Evolutionary conservation across 768 basidiomycete genomes (phyloP).

Genomic region (Agaricus subrufescens): DNA sequence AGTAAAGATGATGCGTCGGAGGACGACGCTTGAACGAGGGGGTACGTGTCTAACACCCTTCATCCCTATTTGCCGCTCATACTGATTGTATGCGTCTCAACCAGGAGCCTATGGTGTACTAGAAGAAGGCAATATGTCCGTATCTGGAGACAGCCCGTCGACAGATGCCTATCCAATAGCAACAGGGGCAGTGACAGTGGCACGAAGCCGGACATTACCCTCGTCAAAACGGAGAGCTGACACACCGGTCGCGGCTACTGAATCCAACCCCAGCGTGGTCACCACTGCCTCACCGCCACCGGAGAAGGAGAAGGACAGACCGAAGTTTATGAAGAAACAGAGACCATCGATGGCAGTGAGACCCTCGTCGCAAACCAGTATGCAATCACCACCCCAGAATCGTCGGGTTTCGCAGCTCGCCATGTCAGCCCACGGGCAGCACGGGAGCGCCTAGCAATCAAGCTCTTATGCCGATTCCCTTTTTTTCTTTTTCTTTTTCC

Average conservation of each 20-base stretch:
- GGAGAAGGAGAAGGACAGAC: slow-evolving; percentile 5
- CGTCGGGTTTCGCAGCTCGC: slow-evolving; percentile 10
- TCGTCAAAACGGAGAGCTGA: slow-evolving; percentile 27
- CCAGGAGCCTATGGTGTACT: neutral
- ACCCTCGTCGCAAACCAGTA: neutral
- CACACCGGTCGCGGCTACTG: slow-evolving; percentile 6
- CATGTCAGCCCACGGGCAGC: neutral
- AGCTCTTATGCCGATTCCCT: neutral
- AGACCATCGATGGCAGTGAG: slow-evolving; percentile 6
- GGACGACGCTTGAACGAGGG: slow-evolving; percentile 49
- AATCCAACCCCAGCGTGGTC: slow-evolving; percentile 10
- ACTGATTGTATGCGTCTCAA: neutral
- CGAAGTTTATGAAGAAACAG: slow-evolving; percentile 13
- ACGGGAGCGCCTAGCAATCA: neutral
- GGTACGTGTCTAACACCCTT: slow-evolving; percentile 17
- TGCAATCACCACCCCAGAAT: slow-evolving; percentile 1
- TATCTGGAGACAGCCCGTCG: slow-evolving; percentile 41
- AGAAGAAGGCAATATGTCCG: slow-evolving; percentile 36
- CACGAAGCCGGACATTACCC: slow-evolving; percentile 65
- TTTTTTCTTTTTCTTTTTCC: neutral
- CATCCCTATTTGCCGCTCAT: neutral
- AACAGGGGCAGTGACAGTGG: slow-evolving; percentile 34
- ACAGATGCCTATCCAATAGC: slow-evolving; percentile 23
- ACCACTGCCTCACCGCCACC: neutral
- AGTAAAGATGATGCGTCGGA: slow-evolving; percentile 45